A percentile compares a stretch with the other conserved stretches of the same genome.
Evolutionary conservation across 192 early-diverging fungal species (phyloP).

Genomic region (Entophlyctis helioformis): DNA sequence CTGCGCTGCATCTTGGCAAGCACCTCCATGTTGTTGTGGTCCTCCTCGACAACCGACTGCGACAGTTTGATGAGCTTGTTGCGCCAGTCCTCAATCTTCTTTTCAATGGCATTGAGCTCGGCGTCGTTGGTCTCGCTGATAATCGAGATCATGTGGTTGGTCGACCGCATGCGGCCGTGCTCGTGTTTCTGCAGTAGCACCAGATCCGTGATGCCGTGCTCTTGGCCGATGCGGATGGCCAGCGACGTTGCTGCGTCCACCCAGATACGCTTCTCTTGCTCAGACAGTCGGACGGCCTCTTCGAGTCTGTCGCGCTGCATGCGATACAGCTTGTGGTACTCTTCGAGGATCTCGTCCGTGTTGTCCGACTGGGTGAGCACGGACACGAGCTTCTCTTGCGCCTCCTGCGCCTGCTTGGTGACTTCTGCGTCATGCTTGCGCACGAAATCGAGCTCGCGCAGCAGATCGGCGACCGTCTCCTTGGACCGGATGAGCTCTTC

Average conservation of each 20-base stretch:
- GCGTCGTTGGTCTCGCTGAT: conserved; percentile 32
- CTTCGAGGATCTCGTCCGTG: conserved; percentile 42
- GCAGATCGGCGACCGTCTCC: conserved; percentile 30
- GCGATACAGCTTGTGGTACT: conserved; percentile 46
- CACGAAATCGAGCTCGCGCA: conserved; percentile 34
- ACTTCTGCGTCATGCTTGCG: conserved; percentile 38
- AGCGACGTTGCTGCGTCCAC: conserved; percentile 41
- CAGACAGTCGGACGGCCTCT: conserved; percentile 26
- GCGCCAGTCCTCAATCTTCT: conserved; percentile 40
- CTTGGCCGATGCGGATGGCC: conserved; percentile 39
- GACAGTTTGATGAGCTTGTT: conserved; percentile 28
- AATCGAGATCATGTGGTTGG: conserved; percentile 39
- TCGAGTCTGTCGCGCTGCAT: conserved; percentile 46
- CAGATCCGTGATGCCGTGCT: conserved; percentile 39
- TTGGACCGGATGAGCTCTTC: conserved; percentile 35
- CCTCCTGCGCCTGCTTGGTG: conserved; percentile 38
- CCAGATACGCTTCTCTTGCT: conserved; percentile 48
- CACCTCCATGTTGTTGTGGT: conserved; percentile 33
- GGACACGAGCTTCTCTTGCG: conserved; percentile 36
- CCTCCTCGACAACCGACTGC: conserved; percentile 43
- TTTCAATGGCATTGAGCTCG: conserved; percentile 32
- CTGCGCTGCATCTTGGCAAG: conserved; percentile 33
- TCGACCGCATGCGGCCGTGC: conserved; percentile 24
- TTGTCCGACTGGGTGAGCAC: conserved; percentile 39
- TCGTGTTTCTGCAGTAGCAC: conserved; percentile 36